Evolutionary conservation across 192 early-diverging fungal genomes (phyloP).

Genomic region (Umbelopsis isabellina): DNA sequence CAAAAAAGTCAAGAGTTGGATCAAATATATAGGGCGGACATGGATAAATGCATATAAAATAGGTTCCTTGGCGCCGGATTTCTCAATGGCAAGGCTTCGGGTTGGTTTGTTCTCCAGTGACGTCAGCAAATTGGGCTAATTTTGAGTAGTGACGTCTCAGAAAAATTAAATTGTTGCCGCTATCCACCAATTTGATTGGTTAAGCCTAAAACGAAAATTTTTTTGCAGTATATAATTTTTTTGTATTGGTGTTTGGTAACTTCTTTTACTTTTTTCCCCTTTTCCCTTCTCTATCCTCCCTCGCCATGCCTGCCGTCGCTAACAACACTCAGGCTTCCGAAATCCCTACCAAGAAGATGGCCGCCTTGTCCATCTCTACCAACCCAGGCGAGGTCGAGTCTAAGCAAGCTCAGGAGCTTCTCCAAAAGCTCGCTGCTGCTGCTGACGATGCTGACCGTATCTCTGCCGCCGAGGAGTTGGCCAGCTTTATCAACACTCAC

Average conservation of each 20-base stretch:
- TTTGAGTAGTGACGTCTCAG: neutral
- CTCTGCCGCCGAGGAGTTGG: constrained; percentile 30
- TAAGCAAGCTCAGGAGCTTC: constrained; percentile 35
- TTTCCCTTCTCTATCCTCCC: constrained; percentile 10
- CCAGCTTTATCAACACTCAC: constrained; percentile 51
- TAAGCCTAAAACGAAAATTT: neutral
- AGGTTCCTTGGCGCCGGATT: too few relatives aligned
- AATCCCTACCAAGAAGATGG: constrained; percentile 24
- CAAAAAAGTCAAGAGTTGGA: too few relatives aligned
- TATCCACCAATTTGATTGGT: constrained; percentile 1
- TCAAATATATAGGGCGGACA: too few relatives aligned
- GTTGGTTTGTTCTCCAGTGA: neutral
- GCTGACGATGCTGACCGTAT: constrained; percentile 25
- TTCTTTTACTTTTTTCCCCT: constrained; percentile 6
- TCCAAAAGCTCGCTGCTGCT: constrained; percentile 25
- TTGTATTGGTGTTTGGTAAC: neutral
- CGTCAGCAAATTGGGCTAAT: neutral
- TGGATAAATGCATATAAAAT: too few relatives aligned
- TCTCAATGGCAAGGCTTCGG: too few relatives aligned
- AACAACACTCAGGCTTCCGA: constrained; percentile 24
- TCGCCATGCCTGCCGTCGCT: constrained; percentile 24
- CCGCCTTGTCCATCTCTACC: constrained; percentile 28
- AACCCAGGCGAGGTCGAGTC: constrained; percentile 24
- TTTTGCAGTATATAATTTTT: constrained; percentile 21
- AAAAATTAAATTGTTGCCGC: neutral